Evolutionary conservation across 768 basidiomycete genomes (phyloP), one percentile per base, ranked within the genome.

Genomic region (Mrakia frigida): DNA sequence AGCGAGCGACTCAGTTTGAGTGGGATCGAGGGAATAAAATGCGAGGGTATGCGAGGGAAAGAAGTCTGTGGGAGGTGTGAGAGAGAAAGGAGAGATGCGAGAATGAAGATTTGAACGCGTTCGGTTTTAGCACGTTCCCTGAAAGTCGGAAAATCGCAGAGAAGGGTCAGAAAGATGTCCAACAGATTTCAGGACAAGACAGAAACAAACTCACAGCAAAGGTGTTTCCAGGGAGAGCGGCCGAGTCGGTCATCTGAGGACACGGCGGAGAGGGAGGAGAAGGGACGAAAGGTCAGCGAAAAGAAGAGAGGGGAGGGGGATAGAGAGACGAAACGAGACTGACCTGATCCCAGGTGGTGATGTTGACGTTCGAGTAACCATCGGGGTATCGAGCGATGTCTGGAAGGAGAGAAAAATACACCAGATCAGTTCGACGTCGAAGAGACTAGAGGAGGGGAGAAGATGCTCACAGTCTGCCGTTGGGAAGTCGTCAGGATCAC

Each of bases 291-390:
- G 11, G 21, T n/a, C 21, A 41, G 68, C n/a, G 25, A 41, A 4
- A 39, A 6, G 25, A 43, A 43, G 46, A 6, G 46, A 21, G 50
- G 16, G 16, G 14, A 18, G 6, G 50, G 5, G 16, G 16, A 52
- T 56, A 28, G 56, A 25, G 52, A 25, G 52, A 56, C 25, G 56
- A 56, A 18, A 7, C 9, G 43, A 46, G 18, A 46, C 63, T 67
- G 21, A 69, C 70, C 50, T 75, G 74, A 28, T 69, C 74, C 74
- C 74, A 74, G 18, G 74, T 74, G 23, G 74, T 75, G 65, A 60
- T 53, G 28, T 75, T 75, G 50, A 59, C 56, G 41, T 75, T 59
- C 5, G 31, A 39, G 50, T 70, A 70, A 0, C 43, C 65, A 2
- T 75, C 68, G 2, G 52, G 68, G 43, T 75, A 75, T 2, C 56